phyloP scores from a whole-genome alignment of 129 eudicot genomes.

The Pulicaria dysenterica region DNA sequence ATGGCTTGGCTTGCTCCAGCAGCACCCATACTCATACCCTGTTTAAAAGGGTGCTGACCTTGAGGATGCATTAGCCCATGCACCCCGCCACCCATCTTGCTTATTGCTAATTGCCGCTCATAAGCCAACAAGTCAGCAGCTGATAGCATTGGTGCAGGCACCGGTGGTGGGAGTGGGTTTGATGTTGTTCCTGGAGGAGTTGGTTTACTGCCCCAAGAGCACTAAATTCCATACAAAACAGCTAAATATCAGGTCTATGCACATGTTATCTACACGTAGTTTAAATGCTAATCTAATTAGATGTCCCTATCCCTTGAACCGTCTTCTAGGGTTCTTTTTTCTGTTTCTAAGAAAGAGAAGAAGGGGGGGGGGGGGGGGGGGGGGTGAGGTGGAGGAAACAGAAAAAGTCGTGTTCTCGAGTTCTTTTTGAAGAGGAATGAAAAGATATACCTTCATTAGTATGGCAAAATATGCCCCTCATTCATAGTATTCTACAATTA shows the following conservation, averaged over 20 bases:
- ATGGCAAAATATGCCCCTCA: no score
- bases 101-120: slow-evolving; percentile 75
- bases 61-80: slow-evolving; percentile 64
- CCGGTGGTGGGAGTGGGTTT: slow-evolving; percentile 94
- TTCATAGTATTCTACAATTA: no score
- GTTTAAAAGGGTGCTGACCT: slow-evolving; percentile 67
- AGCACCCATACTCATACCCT: slow-evolving; percentile 49
- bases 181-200: slow-evolving; percentile 89
- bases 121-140: slow-evolving; percentile 72
- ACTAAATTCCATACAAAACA: slow-evolving; percentile 41
- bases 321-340: no score
- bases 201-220: slow-evolving; percentile 98
- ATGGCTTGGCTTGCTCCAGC: slow-evolving; percentile 93
- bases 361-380: no score
- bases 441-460: no score
- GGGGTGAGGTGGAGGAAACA: no score
- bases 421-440: no score
- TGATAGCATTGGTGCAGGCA: slow-evolving; percentile 65
- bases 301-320: no score
- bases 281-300: no score
- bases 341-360: no score
- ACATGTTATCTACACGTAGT: not conserved
- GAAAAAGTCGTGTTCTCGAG: no score
- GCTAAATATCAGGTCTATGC: not conserved
- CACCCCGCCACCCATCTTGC: slow-evolving; percentile 71